Base-by-base conservation (phyloP, 2,329 filamentous ascomycete species). In the Xylaria sp. region DNA sequence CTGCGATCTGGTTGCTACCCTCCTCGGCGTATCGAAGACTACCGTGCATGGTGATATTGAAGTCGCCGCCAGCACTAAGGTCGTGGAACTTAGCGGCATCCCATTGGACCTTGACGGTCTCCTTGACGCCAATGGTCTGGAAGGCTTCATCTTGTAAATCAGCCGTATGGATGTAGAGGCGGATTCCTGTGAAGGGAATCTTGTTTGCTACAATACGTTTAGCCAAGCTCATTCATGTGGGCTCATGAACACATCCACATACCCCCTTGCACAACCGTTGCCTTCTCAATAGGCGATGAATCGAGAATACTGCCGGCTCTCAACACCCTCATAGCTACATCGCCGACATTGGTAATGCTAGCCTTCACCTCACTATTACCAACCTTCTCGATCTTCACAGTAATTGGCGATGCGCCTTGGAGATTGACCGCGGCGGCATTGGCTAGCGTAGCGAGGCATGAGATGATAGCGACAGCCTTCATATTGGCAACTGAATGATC, bases 271-370 rank as follows among this genome's bases (percentile, higher is more conserved):
- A 79, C 84, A 11, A 87, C 76, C 54, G 81, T 76, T 12, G 84
- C 81, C 78, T 85, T 86, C 78, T 87, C 82, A 24, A 86, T 81
- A 2, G 83, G 80, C 14, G 80, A 74, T 30, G 79, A 77, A 69
- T 85, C 84, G 56, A 87, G 79, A 71, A 87, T 82, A 59, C 82
- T 85, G 30, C 85, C 85, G 45, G 82, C 80, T 77, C 81, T 85
- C 71, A 87, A 76, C 19, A 87, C 72, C 75, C 85, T 85, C 68
- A 87, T 74, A 51, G 79, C 79, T 34, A 75, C 78, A 47, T 78
- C 78, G 27, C 84, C 85, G 39, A 78, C 84, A 78, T 87, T 87
- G 69, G 82, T 85, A 64, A 87, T 78, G 50, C 78, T 76, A 36
- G 85, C 83, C 76, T 85, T 85, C 69, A 87, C 79, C 63, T 80